Base-by-base conservation (phyloP, 331 rosid species). In the Acacia pycnantha region DNA sequence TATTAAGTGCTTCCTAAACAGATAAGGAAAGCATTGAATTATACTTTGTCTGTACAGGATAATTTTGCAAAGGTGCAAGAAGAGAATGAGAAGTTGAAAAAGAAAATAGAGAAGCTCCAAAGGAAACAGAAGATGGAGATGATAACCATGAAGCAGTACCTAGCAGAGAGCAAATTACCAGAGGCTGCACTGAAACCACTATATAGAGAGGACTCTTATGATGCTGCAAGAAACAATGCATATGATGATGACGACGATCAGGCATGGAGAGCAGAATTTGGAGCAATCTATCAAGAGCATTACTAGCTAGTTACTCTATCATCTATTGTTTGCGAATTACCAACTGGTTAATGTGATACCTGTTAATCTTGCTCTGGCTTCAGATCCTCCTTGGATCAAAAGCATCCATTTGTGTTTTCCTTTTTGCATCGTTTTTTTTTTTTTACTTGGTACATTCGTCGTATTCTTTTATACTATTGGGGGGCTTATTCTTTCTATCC, bases 261-360 rank as follows among this genome's bases (percentile, higher is more conserved):
- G 86, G 97, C 98, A 48, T 94, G 99, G 99, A 92, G 95, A 85
- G 92, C 95, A 56, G 99, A 96, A 82, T 96, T 96, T 82, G 97
- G 98, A 79, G 98, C 97, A 11, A 90, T 88, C 77, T 96, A 91
- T 82, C 97, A 90, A 82, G 91, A 94, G 8, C 97, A 94, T 77
- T 91, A 85, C 85, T 95, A 87, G 74, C 71, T 81, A 85, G 69
- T 71, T 84, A n/a, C n/a, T n/a, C n/a, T n/a, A 14, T 44, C 70
- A 74, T 31, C 16, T 69, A n/a, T 31, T 76, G 61, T 43, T 40
- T 10, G 43, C 54, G 62, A 9, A 27, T 74, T 48, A 2, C 15
- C 73, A 24, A 29, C 37, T 29, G 69, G 10, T 26, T 61, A 70
- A 22, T 78, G 66, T 46, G 62, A 47, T 54, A 12, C 26, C 77